These are phyloP conservation scores for Trametes elegans DNA, from an alignment of 768 basidiomycete genomes.

Conservation along the genomic window DNA sequence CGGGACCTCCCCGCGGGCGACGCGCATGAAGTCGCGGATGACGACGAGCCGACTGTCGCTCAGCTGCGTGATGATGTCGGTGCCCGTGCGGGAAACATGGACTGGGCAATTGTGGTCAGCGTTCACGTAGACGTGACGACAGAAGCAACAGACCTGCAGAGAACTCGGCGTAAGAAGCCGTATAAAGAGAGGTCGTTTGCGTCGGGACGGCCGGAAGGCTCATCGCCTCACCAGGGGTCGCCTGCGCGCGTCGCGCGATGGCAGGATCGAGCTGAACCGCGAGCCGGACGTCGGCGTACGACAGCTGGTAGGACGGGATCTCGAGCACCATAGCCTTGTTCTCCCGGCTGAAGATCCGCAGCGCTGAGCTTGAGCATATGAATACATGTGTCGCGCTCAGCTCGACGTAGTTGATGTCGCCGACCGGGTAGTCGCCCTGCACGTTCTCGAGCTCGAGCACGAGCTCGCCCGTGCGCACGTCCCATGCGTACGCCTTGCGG, in stretches of 20 bases:
- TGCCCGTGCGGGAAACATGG: slow-evolving; percentile 38
- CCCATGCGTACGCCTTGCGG: slow-evolving; percentile 55
- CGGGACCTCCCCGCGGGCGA: slow-evolving; percentile 22
- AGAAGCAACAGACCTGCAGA: not conserved
- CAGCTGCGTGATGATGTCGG: slow-evolving; percentile 32
- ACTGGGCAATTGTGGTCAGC: slow-evolving; percentile 21
- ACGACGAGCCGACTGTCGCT: slow-evolving; percentile 27
- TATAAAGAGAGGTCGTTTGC: slow-evolving; percentile 3
- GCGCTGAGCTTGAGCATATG: slow-evolving; percentile 46
- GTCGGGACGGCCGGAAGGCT: slow-evolving; percentile 6
- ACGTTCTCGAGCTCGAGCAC: slow-evolving; percentile 47
- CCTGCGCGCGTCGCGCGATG: not conserved
- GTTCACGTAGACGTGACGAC: not conserved
- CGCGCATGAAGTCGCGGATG: slow-evolving; percentile 35
- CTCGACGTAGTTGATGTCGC: slow-evolving; percentile 62
- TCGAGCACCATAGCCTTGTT: slow-evolving; percentile 45
- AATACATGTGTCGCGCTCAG: slow-evolving; percentile 56
- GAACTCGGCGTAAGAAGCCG: slow-evolving; percentile 17
- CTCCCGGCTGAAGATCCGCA: slow-evolving; percentile 55
- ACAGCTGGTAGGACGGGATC: slow-evolving; percentile 15
- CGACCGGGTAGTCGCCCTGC: slow-evolving; percentile 32
- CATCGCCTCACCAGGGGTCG: not conserved
- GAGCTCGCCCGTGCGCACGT: slow-evolving; percentile 51
- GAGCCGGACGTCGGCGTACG: slow-evolving; percentile 2
- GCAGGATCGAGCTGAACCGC: not conserved